phyloP scores from a whole-genome alignment of 2,329 filamentous ascomycete species.

The Elsinoe necatrix region DNA sequence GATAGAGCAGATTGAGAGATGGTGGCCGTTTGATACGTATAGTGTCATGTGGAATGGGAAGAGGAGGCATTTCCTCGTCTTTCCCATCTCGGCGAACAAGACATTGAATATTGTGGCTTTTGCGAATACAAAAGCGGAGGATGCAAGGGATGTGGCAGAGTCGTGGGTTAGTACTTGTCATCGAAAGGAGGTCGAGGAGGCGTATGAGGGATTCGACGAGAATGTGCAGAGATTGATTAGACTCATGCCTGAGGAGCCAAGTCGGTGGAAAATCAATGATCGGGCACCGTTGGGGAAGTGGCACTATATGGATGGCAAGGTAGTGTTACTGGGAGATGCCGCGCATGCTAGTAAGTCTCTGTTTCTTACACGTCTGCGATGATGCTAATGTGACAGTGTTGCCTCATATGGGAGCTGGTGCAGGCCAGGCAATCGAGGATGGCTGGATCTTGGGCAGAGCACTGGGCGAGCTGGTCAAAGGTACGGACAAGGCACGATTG shows the following conservation, averaged over 20 bases:
- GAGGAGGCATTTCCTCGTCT: conserved; percentile 32
- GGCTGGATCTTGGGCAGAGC: conserved; percentile 38
- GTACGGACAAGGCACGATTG: conserved; percentile 15
- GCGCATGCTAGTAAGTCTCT: conserved; percentile 44
- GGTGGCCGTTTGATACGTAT: conserved; percentile 22
- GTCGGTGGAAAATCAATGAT: conserved; percentile 25
- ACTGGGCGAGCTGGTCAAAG: conserved; percentile 24
- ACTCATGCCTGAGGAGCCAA: conserved; percentile 21
- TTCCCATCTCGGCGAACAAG: conserved; percentile 31
- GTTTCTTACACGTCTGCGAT: neutral
- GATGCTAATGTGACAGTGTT: conserved; percentile 30
- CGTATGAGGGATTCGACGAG: conserved; percentile 22
- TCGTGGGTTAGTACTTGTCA: conserved; percentile 30
- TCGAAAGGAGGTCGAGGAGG: conserved; percentile 22
- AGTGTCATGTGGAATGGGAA: conserved; percentile 28
- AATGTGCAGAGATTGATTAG: conserved; percentile 24
- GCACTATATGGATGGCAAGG: conserved; percentile 35
- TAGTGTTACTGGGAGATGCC: conserved; percentile 51
- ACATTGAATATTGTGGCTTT: conserved; percentile 34
- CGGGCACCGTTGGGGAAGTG: conserved; percentile 29
- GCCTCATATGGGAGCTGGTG: conserved; percentile 42
- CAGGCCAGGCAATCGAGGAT: conserved; percentile 40
- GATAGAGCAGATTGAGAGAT: neutral
- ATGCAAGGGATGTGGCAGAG: conserved; percentile 29
- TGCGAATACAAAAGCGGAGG: conserved; percentile 27